Conservation (phyloP, 179 eudicot genomes). For the Camellia oleifera region DNA sequence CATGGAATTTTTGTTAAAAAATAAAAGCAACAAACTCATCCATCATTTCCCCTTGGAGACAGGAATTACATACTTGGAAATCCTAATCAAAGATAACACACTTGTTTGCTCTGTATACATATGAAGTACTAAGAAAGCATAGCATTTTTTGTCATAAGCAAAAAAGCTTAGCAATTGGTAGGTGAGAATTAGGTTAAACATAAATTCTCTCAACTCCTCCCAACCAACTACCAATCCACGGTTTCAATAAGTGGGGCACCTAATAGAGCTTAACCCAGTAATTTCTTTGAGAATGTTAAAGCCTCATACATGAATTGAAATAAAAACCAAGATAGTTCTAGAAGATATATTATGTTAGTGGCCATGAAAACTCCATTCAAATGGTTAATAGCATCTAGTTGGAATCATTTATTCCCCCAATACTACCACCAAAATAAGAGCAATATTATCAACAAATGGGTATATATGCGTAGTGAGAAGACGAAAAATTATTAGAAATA, state of each 20-base stretch:
- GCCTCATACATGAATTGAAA: neutral
- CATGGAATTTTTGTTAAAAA: neutral
- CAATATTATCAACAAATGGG: neutral
- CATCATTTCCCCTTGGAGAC: neutral
- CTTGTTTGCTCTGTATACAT: neutral
- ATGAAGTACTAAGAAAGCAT: neutral
- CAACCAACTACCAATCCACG: neutral
- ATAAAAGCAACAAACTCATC: neutral
- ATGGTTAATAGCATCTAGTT: neutral
- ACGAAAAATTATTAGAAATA: too few species aligned
- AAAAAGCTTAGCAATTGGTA: neutral
- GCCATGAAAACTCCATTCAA: neutral
- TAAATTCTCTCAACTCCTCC: neutral
- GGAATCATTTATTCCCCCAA: neutral
- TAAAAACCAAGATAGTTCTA: neutral
- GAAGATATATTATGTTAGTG: neutral
- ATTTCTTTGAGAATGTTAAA: neutral
- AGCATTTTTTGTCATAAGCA: neutral
- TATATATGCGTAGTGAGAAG: neutral
- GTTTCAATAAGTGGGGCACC: constrained; percentile 8
- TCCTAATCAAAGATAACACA: neutral
- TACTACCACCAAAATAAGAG: neutral
- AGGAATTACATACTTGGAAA: neutral
- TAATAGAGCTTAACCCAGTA: neutral
- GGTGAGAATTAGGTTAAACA: constrained; percentile 4